phyloP scores from a whole-genome alignment of 768 basidiomycete genomes.

The Leccinum arenicola region DNA sequence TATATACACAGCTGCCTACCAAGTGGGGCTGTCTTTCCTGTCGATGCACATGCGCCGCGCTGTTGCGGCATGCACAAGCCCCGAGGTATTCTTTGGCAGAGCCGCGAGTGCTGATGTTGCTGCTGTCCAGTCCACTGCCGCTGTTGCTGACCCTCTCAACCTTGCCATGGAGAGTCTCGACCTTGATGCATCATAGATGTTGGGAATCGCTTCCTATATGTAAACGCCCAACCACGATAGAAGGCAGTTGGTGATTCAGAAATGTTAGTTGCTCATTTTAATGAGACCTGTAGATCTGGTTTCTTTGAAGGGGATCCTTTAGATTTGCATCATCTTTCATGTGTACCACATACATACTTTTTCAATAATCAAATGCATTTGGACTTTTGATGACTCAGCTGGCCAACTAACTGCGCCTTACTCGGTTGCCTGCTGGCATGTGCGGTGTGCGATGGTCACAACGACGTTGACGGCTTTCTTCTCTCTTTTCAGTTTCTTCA shows the following conservation, averaged over 20 bases:
- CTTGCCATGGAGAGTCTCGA: slow-evolving; percentile 59
- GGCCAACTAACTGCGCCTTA: background rate
- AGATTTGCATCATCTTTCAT: slow-evolving; percentile 3
- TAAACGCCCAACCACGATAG: slow-evolving; percentile 10
- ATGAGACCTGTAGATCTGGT: background rate
- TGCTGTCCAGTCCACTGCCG: slow-evolving; percentile 33
- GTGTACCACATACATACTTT: background rate
- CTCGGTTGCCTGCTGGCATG: background rate
- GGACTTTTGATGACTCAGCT: slow-evolving; percentile 22
- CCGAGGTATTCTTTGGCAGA: slow-evolving; percentile 82
- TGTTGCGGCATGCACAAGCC: slow-evolving; percentile 90
- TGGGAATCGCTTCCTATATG: background rate
- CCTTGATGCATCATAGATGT: slow-evolving; percentile 22
- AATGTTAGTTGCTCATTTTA: slow-evolving; percentile 3
- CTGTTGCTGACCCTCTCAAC: slow-evolving; percentile 54
- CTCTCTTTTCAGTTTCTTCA: slow-evolving; percentile 35
- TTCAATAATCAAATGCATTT: background rate
- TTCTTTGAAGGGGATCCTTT: background rate
- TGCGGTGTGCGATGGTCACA: slow-evolving; percentile 33
- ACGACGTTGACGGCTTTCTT: slow-evolving; percentile 47
- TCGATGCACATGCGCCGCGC: slow-evolving; percentile 94
- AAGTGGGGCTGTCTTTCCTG: slow-evolving; percentile 93
- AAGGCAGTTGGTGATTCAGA: background rate
- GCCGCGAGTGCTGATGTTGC: slow-evolving; percentile 34
- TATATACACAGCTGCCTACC: slow-evolving; percentile 72